phyloP scores from a whole-genome alignment of 345 rosid genomes.

The Bruguiera parviflora region DNA sequence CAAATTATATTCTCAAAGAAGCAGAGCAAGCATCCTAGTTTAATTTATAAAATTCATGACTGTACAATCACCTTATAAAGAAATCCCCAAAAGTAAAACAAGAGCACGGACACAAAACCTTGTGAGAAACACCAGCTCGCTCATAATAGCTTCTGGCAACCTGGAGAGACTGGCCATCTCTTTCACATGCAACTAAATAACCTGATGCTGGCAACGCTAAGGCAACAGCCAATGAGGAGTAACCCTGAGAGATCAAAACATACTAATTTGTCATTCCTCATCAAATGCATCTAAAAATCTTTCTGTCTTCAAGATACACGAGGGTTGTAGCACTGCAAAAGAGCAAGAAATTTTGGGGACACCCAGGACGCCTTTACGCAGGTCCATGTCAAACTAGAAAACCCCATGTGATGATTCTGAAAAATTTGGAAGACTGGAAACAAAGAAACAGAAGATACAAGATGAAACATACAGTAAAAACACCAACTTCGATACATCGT shows the following conservation, averaged over 20 bases:
- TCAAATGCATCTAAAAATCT: background rate
- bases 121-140: slow-evolving; percentile 73
- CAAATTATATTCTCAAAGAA: background rate
- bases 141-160: slow-evolving; percentile 75
- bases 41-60: too few relatives aligned
- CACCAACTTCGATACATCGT: slow-evolving; percentile 87
- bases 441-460: background rate
- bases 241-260: slow-evolving; percentile 48
- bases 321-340: too few relatives aligned
- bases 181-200: slow-evolving; percentile 82
- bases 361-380: too few relatives aligned
- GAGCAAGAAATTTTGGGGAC: too few relatives aligned
- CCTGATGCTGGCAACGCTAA: slow-evolving; percentile 75
- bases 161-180: slow-evolving; percentile 64
- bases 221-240: slow-evolving; percentile 90
- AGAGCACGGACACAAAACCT: slow-evolving; percentile 38
- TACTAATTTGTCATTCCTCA: background rate
- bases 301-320: too few relatives aligned
- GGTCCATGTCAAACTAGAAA: too few relatives aligned
- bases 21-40: background rate
- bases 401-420: too few relatives aligned
- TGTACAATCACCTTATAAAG: background rate
- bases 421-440: background rate
- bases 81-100: background rate
- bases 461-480: slow-evolving; percentile 57